Percentiles rank a stretch among this genome's conserved stretches.
Conservation (phyloP, 2,329 filamentous ascomycete genomes). For the Ophiostoma montium region DNA sequence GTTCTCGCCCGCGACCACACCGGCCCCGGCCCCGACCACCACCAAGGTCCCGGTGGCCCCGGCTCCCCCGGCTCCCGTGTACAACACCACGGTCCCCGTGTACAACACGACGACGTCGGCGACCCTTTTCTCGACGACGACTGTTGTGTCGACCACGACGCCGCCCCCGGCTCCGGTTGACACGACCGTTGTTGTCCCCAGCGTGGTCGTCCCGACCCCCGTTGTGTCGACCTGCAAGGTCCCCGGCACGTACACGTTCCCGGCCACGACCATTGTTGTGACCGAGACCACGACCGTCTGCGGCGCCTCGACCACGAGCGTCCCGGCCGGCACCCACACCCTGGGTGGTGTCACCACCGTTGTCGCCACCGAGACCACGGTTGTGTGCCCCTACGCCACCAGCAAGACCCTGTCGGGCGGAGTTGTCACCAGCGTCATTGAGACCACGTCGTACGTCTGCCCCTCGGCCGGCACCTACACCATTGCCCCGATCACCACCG, state of each 20-base stretch:
- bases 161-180: constrained; percentile 9
- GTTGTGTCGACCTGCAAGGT: constrained; percentile 42
- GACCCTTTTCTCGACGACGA: neutral
- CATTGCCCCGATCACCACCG: constrained; percentile 50
- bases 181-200: constrained; percentile 5
- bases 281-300: constrained; percentile 53
- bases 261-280: constrained; percentile 55
- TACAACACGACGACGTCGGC: too few relatives aligned
- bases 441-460: constrained; percentile 10
- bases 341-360: constrained; percentile 60
- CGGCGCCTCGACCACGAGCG: constrained; percentile 44
- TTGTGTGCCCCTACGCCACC: constrained; percentile 57
- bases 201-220: constrained; percentile 33
- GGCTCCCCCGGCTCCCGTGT: neutral
- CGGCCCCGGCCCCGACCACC: neutral
- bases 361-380: constrained; percentile 49
- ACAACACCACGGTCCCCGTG: neutral
- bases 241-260: constrained; percentile 62
- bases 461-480: constrained; percentile 54
- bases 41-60: neutral
- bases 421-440: constrained; percentile 42
- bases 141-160: neutral
- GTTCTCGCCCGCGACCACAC: constrained; percentile 1
- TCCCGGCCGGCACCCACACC: constrained; percentile 52
- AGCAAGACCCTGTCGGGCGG: constrained; percentile 41